These are phyloP conservation scores for Fusarium veterinarium DNA, from an alignment of 2,329 filamentous ascomycete genomes.

Conservation along the genomic window DNA sequence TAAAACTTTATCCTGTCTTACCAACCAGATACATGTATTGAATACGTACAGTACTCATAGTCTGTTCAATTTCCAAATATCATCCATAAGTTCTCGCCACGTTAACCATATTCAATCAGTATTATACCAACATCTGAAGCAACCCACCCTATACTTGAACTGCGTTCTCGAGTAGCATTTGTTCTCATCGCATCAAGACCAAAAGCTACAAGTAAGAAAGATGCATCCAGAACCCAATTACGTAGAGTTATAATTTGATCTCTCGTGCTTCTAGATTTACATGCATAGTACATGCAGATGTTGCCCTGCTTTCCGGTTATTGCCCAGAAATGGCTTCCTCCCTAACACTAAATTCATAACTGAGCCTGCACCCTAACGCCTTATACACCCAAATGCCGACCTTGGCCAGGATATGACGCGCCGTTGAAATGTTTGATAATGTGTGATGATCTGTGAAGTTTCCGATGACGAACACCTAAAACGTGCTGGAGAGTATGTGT, in stretches of 20 bases:
- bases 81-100: not conserved
- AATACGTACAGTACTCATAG: not conserved
- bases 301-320: not conserved
- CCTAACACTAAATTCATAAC: conserved; percentile 10
- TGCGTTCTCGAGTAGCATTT: not conserved
- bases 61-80: not conserved
- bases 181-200: not conserved
- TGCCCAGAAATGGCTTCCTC: not conserved
- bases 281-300: not conserved
- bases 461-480: not conserved
- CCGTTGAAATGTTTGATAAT: not conserved
- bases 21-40: too few species aligned
- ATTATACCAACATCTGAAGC: too few species aligned
- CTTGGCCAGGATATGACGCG: conserved; percentile 9
- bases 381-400: conserved; percentile 17
- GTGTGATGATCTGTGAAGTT: not conserved
- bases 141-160: conserved; percentile 1
- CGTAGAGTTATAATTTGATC: not conserved
- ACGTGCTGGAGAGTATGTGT: not conserved
- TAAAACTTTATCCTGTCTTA: not conserved
- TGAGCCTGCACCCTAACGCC: conserved; percentile 39
- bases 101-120: not conserved
- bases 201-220: not conserved
- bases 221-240: not conserved
- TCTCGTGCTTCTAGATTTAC: not conserved